Base-by-base conservation (phyloP, 768 basidiomycete species). In the Psilocybe subaeruginosa region DNA sequence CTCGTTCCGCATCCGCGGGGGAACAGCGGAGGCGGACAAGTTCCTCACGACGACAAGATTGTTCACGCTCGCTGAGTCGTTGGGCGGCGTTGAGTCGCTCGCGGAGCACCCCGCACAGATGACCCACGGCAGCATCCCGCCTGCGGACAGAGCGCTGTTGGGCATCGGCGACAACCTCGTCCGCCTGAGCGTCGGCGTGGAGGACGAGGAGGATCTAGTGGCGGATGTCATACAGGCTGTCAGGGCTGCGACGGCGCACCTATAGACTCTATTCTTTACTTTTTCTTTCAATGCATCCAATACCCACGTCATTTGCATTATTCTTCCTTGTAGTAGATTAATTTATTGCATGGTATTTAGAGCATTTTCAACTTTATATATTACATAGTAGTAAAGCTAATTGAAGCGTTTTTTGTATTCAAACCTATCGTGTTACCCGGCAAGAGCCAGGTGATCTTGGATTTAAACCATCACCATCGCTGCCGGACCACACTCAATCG, bases 61-160 rank as follows among this genome's bases (percentile, higher is more conserved):
- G 35, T 95, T 95, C 69, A 82, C 88, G 27, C 80, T 98, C 11
- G 96, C 95, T 0, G 95, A 96, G 82, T 88, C 86, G 27, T 76
- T 98, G 4, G 97, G 97, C 1, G 97, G 95, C 0, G 93, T 97
- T 4, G 97, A 99, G 82, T 90, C 88, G 72, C 76, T 98, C 35
- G 91, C 92, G 0, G 95, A 98, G 73, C 81, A 91, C 48, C 96
- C 95, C 0, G 86, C 88, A 47, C 78, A 80, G 74, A 97, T 97
- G 95, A 97, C 94, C 7, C 96, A 97, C 72, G 88, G 85, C 1
- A 84, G 84, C 53, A 86, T 93, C 51, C 89, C 92, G 0, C 80
- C 82, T 27, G 85, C 74, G 1, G 90, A 92, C 73, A 78, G 93
- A 9, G 84, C 78, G 30, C 54, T 76, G 12, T 76, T 95, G 30